Conservation (phyloP, 768 basidiomycete species). For the Tricholoma saponaceum region DNA sequence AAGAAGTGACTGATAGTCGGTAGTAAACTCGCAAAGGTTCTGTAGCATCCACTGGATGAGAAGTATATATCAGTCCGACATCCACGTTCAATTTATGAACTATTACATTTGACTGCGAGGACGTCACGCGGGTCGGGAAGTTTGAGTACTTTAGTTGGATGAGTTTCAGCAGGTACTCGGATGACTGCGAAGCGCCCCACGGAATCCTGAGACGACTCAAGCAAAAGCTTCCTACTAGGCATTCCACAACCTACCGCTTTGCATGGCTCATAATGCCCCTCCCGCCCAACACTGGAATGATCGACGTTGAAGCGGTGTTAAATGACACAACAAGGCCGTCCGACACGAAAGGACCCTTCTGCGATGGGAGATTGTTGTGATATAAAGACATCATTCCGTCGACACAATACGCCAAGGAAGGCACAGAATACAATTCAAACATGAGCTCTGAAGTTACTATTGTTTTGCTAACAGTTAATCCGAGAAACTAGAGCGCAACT, state of each 20-base stretch:
- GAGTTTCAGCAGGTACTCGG: slow-evolving; percentile 89
- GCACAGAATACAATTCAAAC: slow-evolving; percentile 90
- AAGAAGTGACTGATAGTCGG: slow-evolving; percentile 71
- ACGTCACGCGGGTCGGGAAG: slow-evolving; percentile 82
- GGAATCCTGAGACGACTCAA: slow-evolving; percentile 59
- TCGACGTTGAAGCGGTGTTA: slow-evolving; percentile 86
- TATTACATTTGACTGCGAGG: slow-evolving; percentile 70
- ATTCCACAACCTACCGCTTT: slow-evolving; percentile 56
- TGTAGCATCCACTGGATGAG: slow-evolving; percentile 80
- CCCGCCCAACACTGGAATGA: slow-evolving; percentile 84
- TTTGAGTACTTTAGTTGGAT: slow-evolving; percentile 94
- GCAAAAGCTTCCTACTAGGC: not conserved
- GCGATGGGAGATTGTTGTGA: slow-evolving; percentile 53
- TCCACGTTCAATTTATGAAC: slow-evolving; percentile 6
- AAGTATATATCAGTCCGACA: not conserved
- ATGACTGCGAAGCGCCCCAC: slow-evolving; percentile 88
- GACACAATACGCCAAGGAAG: slow-evolving; percentile 81
- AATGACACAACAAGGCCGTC: slow-evolving; percentile 90
- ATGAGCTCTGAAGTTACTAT: slow-evolving; percentile 93
- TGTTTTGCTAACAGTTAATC: not conserved
- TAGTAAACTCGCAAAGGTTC: slow-evolving; percentile 78
- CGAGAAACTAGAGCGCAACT: not conserved
- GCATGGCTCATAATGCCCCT: slow-evolving; percentile 81
- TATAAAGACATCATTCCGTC: slow-evolving; percentile 94
- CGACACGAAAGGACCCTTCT: slow-evolving; percentile 34